Evolutionary conservation across 768 basidiomycete species (phyloP), one percentile per base, ranked within the genome.

Genomic region (Lenzites betulinus): DNA sequence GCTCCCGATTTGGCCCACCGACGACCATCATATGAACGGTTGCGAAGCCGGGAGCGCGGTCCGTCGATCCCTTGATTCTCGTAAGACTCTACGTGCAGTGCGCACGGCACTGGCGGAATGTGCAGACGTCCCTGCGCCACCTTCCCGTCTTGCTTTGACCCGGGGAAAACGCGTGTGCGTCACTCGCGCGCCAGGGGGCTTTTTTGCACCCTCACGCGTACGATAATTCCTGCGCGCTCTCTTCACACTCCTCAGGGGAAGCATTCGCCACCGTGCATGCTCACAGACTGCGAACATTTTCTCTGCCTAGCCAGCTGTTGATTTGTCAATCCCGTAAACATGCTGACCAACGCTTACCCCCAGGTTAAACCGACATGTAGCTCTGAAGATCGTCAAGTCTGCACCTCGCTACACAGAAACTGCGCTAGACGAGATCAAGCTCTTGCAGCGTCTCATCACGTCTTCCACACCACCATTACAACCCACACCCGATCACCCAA

Each of bases 311-410:
- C n/a, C n/a, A n/a, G n/a, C n/a, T n/a, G n/a, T n/a, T n/a, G n/a
- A n/a, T n/a, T n/a, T n/a, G n/a, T n/a, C n/a, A n/a, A n/a, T n/a
- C n/a, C n/a, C n/a, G n/a, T n/a, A n/a, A n/a, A 33, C 30, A 33
- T 33, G 30, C 59, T 50, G 26, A 67, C 65, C 54, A 57, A 44
- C 63, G 30, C 51, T 54, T 63, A 60, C n/a, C 30, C n/a, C 20
- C 76, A 99, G 96, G 71, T 81, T 94, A 77, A 88, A 92, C 67
- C 91, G 94, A 50, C 97, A 99, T 76, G 97, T 99, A 69, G 97
- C 97, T 15, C 88, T 99, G 73, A 99, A 99, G 76, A 93, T 99
- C 70, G 97, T 99, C 74, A 99, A 98, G 76, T 97, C 95, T 16
- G 97, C 96, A 0, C 87, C 89, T 0, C 82, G 97, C 50, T 99